Evolutionary conservation across 129 eudicot genomes (phyloP).

Genomic region (Escallonia herrerae): DNA sequence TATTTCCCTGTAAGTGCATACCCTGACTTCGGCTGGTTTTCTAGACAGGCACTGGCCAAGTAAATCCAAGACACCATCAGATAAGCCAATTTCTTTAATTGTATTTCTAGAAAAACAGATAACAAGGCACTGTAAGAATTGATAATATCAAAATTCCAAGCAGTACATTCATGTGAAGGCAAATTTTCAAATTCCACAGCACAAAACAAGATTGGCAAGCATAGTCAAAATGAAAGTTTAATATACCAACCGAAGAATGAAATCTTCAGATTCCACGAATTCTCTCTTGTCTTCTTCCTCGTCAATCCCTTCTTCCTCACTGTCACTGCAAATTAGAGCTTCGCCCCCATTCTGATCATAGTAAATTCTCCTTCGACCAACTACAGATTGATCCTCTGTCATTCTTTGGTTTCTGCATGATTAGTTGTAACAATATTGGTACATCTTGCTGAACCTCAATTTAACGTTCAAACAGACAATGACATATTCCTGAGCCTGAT

Average conservation of each 20-base stretch:
- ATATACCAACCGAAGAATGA: slow-evolving; percentile 70
- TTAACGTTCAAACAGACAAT: background rate
- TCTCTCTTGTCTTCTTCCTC: slow-evolving; percentile 92
- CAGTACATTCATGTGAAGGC: background rate
- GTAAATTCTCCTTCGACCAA: slow-evolving; percentile 90
- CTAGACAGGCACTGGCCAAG: slow-evolving; percentile 68
- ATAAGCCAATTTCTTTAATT: slow-evolving; percentile 57
- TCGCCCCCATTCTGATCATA: slow-evolving; percentile 94
- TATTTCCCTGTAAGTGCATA: slow-evolving; percentile 22
- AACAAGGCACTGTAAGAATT: background rate
- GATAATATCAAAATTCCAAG: background rate
- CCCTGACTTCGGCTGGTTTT: slow-evolving; percentile 82
- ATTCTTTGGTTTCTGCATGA: slow-evolving; percentile 79
- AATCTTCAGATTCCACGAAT: slow-evolving; percentile 77
- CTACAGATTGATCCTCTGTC: slow-evolving; percentile 93
- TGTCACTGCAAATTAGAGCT: slow-evolving; percentile 83
- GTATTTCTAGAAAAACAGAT: slow-evolving; percentile 49
- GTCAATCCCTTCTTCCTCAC: slow-evolving; percentile 79
- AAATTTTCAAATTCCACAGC: too few species aligned
- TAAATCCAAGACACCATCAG: slow-evolving; percentile 63
- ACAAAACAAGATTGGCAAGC: slow-evolving; percentile 1
- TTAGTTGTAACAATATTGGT: slow-evolving; percentile 2
- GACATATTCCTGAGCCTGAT: too few species aligned
- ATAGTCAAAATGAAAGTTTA: slow-evolving; percentile 1
- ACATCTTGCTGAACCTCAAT: background rate